These are phyloP conservation scores for Aspergillus latus DNA, from an alignment of 2,329 filamentous ascomycete genomes.

Conservation along the genomic window DNA sequence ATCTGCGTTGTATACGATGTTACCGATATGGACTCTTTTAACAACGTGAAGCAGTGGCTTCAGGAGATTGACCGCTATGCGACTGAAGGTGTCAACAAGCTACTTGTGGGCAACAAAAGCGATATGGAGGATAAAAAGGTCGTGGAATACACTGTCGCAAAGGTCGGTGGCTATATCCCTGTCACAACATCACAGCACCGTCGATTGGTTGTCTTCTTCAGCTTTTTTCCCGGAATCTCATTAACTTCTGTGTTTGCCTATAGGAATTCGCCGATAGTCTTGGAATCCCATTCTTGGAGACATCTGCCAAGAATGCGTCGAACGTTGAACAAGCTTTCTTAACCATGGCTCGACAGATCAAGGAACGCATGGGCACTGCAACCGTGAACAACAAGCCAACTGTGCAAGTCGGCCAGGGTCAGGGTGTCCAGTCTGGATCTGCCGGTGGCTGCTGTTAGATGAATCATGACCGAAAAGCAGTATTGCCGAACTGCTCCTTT, in stretches of 20 bases:
- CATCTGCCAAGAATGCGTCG: slow-evolving; percentile 98
- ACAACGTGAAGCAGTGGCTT: slow-evolving; percentile 99
- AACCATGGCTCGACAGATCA: slow-evolving; percentile 99
- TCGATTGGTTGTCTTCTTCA: not conserved
- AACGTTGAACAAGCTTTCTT: slow-evolving; percentile 99
- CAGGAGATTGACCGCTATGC: slow-evolving; percentile 99
- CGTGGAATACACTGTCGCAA: slow-evolving; percentile 98
- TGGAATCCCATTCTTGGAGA: slow-evolving; percentile 98
- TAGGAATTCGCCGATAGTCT: slow-evolving; percentile 99
- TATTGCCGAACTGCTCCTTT: slow-evolving; percentile 20
- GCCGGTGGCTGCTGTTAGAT: slow-evolving; percentile 87
- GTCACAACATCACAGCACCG: not conserved
- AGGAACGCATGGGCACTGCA: slow-evolving; percentile 98
- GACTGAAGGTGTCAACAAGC: slow-evolving; percentile 98
- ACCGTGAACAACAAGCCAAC: slow-evolving; percentile 98
- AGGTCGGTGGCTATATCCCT: slow-evolving; percentile 61
- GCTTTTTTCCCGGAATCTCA: not conserved
- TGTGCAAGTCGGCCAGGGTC: slow-evolving; percentile 91
- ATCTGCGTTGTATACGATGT: slow-evolving; percentile 99
- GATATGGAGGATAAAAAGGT: slow-evolving; percentile 99
- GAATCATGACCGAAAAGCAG: slow-evolving; percentile 21
- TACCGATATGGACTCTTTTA: slow-evolving; percentile 99
- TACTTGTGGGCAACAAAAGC: slow-evolving; percentile 99
- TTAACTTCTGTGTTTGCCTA: slow-evolving; percentile 16
- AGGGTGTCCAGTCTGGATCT: slow-evolving; percentile 85